These are phyloP conservation scores for Podila epicladia DNA, from an alignment of 192 early-diverging fungal genomes.

Conservation along the genomic window DNA sequence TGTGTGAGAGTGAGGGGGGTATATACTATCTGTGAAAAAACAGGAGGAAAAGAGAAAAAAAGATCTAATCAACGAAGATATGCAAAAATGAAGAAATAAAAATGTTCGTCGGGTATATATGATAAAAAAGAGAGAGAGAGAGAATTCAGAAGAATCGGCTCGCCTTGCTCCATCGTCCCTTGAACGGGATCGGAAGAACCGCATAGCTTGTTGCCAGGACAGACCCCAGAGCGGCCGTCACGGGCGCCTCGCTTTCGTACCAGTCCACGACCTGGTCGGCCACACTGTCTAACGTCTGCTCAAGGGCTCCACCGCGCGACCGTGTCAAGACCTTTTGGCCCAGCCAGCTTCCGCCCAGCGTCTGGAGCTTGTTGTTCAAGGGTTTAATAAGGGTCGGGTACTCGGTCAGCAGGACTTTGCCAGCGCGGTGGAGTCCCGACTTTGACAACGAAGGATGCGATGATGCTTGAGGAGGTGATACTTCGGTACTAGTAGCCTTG, in stretches of 20 bases:
- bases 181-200: neutral
- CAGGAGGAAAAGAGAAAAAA: too few relatives aligned
- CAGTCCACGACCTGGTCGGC: constrained; percentile 7
- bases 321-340: neutral
- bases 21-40: too few relatives aligned
- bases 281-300: neutral
- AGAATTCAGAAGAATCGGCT: neutral
- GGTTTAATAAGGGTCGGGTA: constrained; percentile 1
- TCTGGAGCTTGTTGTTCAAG: neutral
- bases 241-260: neutral
- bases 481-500: neutral
- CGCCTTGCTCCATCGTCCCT: neutral
- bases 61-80: too few relatives aligned
- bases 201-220: neutral
- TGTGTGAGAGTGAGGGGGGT: too few relatives aligned
- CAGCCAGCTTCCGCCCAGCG: neutral
- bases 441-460: neutral
- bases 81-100: too few relatives aligned
- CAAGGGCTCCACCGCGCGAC: neutral
- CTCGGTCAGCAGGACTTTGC: neutral
- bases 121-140: neutral
- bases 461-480: neutral
- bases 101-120: too few relatives aligned
- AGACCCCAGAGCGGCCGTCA: neutral
- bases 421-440: neutral